phyloP scores from a whole-genome alignment of 768 basidiomycete genomes.

The Cystofilobasidium macerans region DNA sequence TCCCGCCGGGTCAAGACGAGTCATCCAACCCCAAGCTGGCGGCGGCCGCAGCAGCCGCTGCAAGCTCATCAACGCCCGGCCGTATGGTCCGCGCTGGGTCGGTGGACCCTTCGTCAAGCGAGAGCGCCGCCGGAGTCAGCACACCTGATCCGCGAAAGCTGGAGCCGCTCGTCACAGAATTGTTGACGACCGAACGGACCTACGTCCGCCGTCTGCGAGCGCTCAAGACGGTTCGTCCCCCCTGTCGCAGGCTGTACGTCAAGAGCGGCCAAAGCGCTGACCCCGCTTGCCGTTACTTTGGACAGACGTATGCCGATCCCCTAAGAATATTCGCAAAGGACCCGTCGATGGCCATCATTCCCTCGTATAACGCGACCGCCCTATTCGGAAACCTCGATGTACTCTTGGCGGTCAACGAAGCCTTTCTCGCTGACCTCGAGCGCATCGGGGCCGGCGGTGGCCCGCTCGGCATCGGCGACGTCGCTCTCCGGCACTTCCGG shows the following conservation, averaged over 20 bases:
- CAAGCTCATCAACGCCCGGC: not conserved
- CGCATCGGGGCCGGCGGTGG: slow-evolving; percentile 47
- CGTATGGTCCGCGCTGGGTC: not conserved
- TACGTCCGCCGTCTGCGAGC: slow-evolving; percentile 74
- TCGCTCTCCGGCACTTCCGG: slow-evolving; percentile 46
- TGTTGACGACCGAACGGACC: slow-evolving; percentile 76
- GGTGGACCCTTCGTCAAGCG: not conserved
- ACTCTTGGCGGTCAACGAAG: slow-evolving; percentile 76
- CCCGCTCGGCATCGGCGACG: slow-evolving; percentile 35
- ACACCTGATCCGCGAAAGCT: slow-evolving; percentile 54
- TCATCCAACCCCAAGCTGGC: not conserved
- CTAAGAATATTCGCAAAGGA: slow-evolving; percentile 71
- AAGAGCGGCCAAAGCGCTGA: no score
- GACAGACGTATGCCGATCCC: slow-evolving; percentile 81
- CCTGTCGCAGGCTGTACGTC: not conserved
- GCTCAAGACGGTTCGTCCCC: slow-evolving; percentile 50
- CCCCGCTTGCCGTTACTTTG: no score
- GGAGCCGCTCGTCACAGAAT: slow-evolving; percentile 66
- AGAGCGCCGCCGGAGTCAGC: slow-evolving; percentile 32
- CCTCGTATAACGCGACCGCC: slow-evolving; percentile 78
- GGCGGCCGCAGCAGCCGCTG: not conserved
- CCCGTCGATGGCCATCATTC: slow-evolving; percentile 77
- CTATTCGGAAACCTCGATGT: slow-evolving; percentile 90
- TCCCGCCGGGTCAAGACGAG: not conserved
- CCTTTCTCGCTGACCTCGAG: slow-evolving; percentile 72